Base-by-base conservation (phyloP, 495 filamentous ascomycete species). In the Extremus antarcticus region DNA sequence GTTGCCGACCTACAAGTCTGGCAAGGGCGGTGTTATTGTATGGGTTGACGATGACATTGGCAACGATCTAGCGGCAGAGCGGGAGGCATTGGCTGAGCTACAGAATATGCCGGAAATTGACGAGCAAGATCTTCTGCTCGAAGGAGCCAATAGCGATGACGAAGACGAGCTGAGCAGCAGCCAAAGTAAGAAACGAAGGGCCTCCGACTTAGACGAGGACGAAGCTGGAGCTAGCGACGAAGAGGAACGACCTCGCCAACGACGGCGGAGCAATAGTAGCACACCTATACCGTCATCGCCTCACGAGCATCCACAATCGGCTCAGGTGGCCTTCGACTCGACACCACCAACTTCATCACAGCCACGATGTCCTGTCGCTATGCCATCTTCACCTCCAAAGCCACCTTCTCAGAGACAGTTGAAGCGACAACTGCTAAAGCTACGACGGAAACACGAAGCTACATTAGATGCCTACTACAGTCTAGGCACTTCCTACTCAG, bases 11-110 rank as follows among this genome's bases (percentile, higher is more conserved):
- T 95, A 90, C 66, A 78, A 77, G 58, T 81, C 83, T 17, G 87
- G 87, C 32, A 81, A 77, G 56, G 90, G 90, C 24, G 90, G 90
- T 0, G 87, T 95, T 57, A 75, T 95, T 53, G 88, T 94, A 3
- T 92, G 88, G 68, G 94, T 97, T 63, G 94, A 97, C 68, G 94
- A 91, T 16, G 92, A 98, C 70, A 92, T 98, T 45, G 86, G 90
- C 59, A 88, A 91, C 51, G 89, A 90, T n/a, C 68, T 97, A 43
- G 60, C 59, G 29, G 73, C 69, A 19, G 90, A 97, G 70, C 72
- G 77, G 58, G 81, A 87, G 46, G 90, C 92, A 39, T 97, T 90
- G 61, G 79, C 84, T 45, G 86, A 82, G 43, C 73, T 97, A 43
- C 70, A 83, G 38, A 83, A 87, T 40, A 97, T 97, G 92, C 90